Evolutionary conservation across 2,329 filamentous ascomycete genomes (phyloP), one percentile per base, ranked within the genome.

Genomic region (Huntiella bhutanensis): DNA sequence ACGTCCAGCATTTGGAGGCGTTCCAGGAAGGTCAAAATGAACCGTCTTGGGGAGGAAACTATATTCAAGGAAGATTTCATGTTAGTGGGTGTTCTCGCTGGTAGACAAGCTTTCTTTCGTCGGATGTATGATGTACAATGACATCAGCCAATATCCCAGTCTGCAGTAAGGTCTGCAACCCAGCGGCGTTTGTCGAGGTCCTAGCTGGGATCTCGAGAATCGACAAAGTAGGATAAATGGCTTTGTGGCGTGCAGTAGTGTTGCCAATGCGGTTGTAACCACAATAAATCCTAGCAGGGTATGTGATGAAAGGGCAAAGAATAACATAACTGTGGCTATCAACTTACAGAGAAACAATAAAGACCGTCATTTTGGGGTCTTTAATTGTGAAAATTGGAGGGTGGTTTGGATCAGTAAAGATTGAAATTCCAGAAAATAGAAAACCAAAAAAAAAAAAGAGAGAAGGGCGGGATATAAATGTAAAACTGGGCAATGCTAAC

Each of bases 31-130:
- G 54, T 79, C 78, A 61, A 96, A 96, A 61, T 93, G 79, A 56
- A 94, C 70, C 36, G 88, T 96, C 60, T 93, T 87, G 33, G 88
- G 88, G 33, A 95, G 73, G 59, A 94, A 94, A 48, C 87, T 94
- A 58, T 28, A 28, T 8, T 22, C 12, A 4, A 33, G 33, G 17
- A 22, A 11, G 17, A 22, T 13, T 22, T 33, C 5, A 28, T 19
- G 41, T 48, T 51, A 43, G 42, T 28, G 6, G 22, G 22, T 4
- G 8, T 28, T 28, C 22, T 28, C 8, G 22, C 8, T 10, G 7
- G 8, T 7, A 10, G 22, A 10, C 7, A 28, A 28, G 7, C 8
- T 28, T 28, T 28, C 22, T 28, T 28, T 28, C 4, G 8, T 10
- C 2, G 22, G 22, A 28, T 28, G 22, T 28, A 1, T 28, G 11